These are phyloP conservation scores for Pseudozyma hubeiensis DNA, from an alignment of 1,284 basidiomycete species.

Conservation along the genomic window DNA sequence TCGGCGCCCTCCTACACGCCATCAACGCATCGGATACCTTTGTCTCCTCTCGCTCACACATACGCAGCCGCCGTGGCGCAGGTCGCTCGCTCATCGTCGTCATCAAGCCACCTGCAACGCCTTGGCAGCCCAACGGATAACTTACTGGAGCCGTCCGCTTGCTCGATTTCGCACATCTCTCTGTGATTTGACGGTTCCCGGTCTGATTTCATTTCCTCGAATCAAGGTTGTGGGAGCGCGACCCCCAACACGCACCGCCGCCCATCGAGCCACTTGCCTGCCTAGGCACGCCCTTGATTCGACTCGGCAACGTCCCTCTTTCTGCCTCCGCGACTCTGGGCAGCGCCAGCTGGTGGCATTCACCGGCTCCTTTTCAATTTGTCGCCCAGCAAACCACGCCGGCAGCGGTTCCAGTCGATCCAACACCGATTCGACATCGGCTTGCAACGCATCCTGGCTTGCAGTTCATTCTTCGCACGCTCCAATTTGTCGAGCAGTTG, in stretches of 20 bases:
- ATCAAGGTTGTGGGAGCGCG: slow-evolving; percentile 16
- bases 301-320: not conserved
- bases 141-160: not conserved
- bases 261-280: not conserved
- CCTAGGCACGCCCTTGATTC: slow-evolving; percentile 4
- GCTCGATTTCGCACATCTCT: not conserved
- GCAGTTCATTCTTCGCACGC: slow-evolving; percentile 36
- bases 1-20: not conserved
- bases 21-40: not conserved
- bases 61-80: not conserved
- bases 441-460: slow-evolving; percentile 1
- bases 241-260: slow-evolving; percentile 1
- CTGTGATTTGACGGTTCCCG: slow-evolving; percentile 7
- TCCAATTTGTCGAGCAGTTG: slow-evolving; percentile 29
- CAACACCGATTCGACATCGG: not conserved
- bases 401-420: not conserved
- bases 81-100: not conserved
- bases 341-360: slow-evolving; percentile 1
- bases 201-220: slow-evolving; percentile 13
- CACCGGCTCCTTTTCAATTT: not conserved
- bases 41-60: not conserved
- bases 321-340: not conserved
- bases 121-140: not conserved
- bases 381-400: not conserved
- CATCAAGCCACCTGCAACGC: not conserved